These are phyloP conservation scores for Podospora australis DNA, from an alignment of 495 filamentous ascomycete species.

Conservation along the genomic window DNA sequence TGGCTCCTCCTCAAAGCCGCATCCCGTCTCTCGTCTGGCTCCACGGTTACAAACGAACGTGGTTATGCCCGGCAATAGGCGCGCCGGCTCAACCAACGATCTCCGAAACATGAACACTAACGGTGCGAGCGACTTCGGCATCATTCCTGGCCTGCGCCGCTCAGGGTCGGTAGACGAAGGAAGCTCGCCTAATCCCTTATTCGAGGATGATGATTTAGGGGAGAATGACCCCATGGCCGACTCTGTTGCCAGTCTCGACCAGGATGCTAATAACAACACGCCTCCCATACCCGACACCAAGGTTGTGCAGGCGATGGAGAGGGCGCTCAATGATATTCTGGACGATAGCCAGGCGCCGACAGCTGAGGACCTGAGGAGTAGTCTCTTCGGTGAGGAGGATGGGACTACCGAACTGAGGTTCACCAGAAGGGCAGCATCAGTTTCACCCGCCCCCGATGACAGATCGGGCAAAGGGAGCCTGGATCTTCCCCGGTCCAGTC, in stretches of 20 bases:
- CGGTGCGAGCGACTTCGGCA: slow-evolving; percentile 27
- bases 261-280: slow-evolving; percentile 26
- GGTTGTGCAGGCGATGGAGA: slow-evolving; percentile 89
- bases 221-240: slow-evolving; percentile 47
- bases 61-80: slow-evolving; percentile 17
- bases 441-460: background rate
- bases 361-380: slow-evolving; percentile 55
- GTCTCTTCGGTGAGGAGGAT: slow-evolving; percentile 46
- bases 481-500: slow-evolving; percentile 23
- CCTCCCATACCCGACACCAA: slow-evolving; percentile 42
- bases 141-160: slow-evolving; percentile 20
- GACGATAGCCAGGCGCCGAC: slow-evolving; percentile 57
- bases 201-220: slow-evolving; percentile 50
- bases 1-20: slow-evolving; percentile 28
- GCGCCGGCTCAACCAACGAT: slow-evolving; percentile 42
- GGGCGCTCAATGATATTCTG: slow-evolving; percentile 90
- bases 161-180: slow-evolving; percentile 41
- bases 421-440: background rate
- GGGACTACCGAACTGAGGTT: no score
- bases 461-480: background rate
- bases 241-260: slow-evolving; percentile 49
- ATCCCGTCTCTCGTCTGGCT: slow-evolving; percentile 32
- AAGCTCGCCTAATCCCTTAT: slow-evolving; percentile 34
- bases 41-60: slow-evolving; percentile 25
- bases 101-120: slow-evolving; percentile 28